Percentiles rank a stretch among this genome's conserved stretches.
These are phyloP conservation scores for Aureobasidium leucospermi DNA, from an alignment of 2,329 filamentous ascomycete species.

Conservation along the genomic window DNA sequence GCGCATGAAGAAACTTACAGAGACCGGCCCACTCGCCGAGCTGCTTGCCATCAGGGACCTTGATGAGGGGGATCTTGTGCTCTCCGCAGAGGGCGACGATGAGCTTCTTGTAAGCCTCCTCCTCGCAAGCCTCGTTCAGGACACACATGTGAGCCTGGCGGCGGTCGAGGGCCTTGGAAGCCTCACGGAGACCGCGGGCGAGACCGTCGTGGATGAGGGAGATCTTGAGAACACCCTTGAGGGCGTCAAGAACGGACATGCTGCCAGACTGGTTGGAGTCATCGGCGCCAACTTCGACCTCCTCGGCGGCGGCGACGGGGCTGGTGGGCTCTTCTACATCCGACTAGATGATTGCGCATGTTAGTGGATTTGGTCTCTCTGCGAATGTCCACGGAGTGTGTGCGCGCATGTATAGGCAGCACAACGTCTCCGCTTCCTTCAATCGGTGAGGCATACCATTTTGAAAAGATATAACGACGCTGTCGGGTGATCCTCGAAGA, in stretches of 20 bases:
- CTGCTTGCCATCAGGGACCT: conserved; percentile 99
- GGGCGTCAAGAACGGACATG: conserved; percentile 95
- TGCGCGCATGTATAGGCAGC: not conserved
- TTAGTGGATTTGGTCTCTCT: not conserved
- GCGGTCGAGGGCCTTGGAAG: conserved; percentile 96
- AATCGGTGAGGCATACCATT: conserved; percentile 29
- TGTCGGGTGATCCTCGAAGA: conserved; percentile 41
- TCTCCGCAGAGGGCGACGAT: conserved; percentile 97
- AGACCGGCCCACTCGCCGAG: conserved; percentile 99
- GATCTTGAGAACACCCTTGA: conserved; percentile 98
- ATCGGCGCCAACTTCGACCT: conserved; percentile 95
- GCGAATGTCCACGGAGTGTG: not conserved
- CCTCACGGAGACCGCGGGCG: conserved; percentile 95
- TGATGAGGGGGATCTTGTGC: conserved; percentile 99
- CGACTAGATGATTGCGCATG: conserved; percentile 54
- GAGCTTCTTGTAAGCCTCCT: conserved; percentile 99
- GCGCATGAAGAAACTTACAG: conserved; percentile 59
- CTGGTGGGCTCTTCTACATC: conserved; percentile 99
- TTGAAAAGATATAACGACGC: conserved; percentile 26
- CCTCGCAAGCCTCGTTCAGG: conserved; percentile 98
- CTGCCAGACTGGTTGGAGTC: conserved; percentile 70
- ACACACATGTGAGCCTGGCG: conserved; percentile 99
- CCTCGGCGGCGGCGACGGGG: conserved; percentile 67
- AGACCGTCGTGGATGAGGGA: conserved; percentile 99
- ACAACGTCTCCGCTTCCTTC: not conserved